Percentiles rank a stretch among this genome's conserved stretches.
phyloP scores from a whole-genome alignment of 768 basidiomycete genomes.

The Suillus luteus region DNA sequence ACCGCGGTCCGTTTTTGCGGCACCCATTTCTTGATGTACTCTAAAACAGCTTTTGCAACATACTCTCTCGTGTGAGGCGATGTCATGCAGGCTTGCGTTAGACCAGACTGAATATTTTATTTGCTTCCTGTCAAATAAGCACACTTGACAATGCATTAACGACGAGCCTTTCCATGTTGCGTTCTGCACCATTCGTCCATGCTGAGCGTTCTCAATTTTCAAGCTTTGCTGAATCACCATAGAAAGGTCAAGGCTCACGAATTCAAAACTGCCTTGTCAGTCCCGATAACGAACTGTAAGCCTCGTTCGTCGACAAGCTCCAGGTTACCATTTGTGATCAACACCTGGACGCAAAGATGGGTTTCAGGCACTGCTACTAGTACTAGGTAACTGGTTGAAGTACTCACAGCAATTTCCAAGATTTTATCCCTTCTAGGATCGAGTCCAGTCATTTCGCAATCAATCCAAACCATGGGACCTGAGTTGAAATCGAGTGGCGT shows the following conservation, averaged over 20 bases:
- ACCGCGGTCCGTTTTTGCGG: conserved; percentile 63
- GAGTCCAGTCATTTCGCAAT: conserved; percentile 88
- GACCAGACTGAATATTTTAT: conserved; percentile 59
- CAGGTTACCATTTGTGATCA: conserved; percentile 87
- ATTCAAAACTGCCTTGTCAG: conserved; percentile 70
- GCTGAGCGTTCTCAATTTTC: conserved; percentile 37
- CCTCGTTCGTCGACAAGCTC: conserved; percentile 75
- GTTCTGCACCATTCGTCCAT: conserved; percentile 89
- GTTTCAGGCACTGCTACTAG: background rate
- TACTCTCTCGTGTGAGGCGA: conserved; percentile 64
- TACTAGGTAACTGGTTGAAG: background rate
- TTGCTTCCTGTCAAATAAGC: background rate
- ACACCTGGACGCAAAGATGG: conserved; percentile 48
- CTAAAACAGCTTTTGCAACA: conserved; percentile 62
- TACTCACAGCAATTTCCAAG: conserved; percentile 74
- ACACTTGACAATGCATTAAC: background rate
- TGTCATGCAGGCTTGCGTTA: conserved; percentile 76
- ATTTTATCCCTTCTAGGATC: conserved; percentile 66
- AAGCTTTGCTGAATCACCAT: conserved; percentile 1
- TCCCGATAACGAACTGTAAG: conserved; percentile 71
- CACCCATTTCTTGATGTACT: conserved; percentile 86
- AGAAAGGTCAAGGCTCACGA: conserved; percentile 42
- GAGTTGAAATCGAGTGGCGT: conserved; percentile 48
- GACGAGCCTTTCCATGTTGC: conserved; percentile 72
- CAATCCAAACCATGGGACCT: conserved; percentile 80